A percentile compares a stretch with the other conserved stretches of the same genome.
These are phyloP conservation scores for Chlorella vulgaris DNA, from an alignment of 139 green algal genomes.

Conservation along the genomic window DNA sequence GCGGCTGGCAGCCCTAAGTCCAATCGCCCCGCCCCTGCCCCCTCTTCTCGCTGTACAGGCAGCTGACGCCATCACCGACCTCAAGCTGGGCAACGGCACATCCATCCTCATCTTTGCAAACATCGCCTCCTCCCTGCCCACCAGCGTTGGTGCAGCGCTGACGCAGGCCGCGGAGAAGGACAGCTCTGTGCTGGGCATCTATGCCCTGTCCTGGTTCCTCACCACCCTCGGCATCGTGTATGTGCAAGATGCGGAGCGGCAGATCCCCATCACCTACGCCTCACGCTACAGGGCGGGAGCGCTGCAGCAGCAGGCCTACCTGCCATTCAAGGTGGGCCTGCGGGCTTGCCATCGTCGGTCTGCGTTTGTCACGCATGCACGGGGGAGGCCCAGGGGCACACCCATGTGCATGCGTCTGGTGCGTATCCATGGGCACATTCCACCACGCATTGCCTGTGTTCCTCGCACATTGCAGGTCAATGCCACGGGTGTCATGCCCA, in stretches of 20 bases:
- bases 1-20: no score
- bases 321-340: conserved; percentile 93
- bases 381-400: no score
- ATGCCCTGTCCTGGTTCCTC: conserved; percentile 83
- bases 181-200: conserved; percentile 71
- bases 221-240: conserved; percentile 98
- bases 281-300: conserved; percentile 70
- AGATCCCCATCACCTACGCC: conserved; percentile 98
- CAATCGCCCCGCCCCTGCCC: background rate
- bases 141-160: conserved; percentile 73
- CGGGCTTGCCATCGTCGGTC: no score
- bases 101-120: conserved; percentile 98
- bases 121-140: conserved; percentile 92
- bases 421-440: no score
- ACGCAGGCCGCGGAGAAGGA: conserved; percentile 47
- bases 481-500: conserved; percentile 95
- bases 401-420: no score
- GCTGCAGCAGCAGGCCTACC: conserved; percentile 84
- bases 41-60: conserved; percentile 37
- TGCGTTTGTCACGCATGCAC: background rate
- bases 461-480: conserved; percentile 79
- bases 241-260: conserved; percentile 95
- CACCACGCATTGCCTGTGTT: no score
- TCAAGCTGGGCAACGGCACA: conserved; percentile 98
- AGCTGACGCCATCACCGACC: conserved; percentile 89